Base-by-base conservation (phyloP, 306 rosid species). In the Rubus parviflorus region DNA sequence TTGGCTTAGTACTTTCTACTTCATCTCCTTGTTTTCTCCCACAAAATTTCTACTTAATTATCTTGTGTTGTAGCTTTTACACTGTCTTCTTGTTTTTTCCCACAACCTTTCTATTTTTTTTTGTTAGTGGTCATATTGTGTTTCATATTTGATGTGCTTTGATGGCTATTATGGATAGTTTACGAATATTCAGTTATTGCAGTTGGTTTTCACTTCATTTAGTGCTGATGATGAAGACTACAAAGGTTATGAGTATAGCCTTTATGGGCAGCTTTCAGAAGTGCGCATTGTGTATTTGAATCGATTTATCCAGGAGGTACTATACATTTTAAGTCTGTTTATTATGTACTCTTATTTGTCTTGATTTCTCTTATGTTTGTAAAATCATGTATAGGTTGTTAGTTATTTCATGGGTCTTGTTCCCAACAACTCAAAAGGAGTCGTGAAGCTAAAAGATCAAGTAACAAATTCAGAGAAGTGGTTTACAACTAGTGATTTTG, bases 221-320 rank as follows among this genome's bases (percentile, higher is more conserved):
- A 79, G 83, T 79, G 74, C 54, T 9, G 96, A 84, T 52, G 99
- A 95, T 80, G 99, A 89, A 75, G 99, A 95, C 82, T 95, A 87
- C 67, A 80, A 86, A 82, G 99, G 99, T 61, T 95, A 84, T 84
- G 99, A 95, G 75, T 95, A 79, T 78, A 87, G 99, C 77, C 97
- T 95, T 62, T 81, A 70, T 81, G 97, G 99, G 66, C 83, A 92
- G 86, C 97, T 95, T 85, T 95, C 97, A 20, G 99, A 95, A 95
- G 97, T 95, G 76, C 97, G 99, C 75, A 60, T 95, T 65, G 89
- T 95, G 61, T 95, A 90, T 85, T 85, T 95, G 86, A 92, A 95
- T 86, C 92, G 97, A 66, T 95, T 95, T 79, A 78, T 92, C 57
- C 99, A 92, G 85, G 99, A 95, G 97, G 99, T 95, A 89, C 77